Base-by-base conservation (phyloP, 805 yeast genomes). In the Candida dajiaensis region DNA sequence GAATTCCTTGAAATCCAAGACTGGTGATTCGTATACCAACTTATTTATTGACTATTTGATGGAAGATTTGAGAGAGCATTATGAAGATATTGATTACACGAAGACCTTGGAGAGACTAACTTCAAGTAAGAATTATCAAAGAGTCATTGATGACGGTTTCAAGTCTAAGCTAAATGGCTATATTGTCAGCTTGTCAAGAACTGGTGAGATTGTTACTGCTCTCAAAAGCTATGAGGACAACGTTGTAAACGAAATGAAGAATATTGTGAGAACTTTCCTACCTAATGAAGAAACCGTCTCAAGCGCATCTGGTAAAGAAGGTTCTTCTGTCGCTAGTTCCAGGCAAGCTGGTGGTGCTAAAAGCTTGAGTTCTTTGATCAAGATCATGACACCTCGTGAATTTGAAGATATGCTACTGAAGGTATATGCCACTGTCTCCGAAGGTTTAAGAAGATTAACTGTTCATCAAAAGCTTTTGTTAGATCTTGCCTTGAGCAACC, bases 391-490 rank as follows among this genome's bases (percentile, higher is more conserved):
- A 0, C 84, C 94, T 0, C 64, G 67, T 13, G 96, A 88, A 48
- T 89, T 89, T 59, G 88, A 85, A 56, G 69, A 66, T 2, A 83
- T 89, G 87, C 62, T 88, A 38, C 63, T 73, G 2, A 69, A 68
- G 25, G 81, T 82, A 4, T 87, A 77, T 53, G 66, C 86, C 0
- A 74, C 78, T 19, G 70, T 85, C 3, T 78, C 89, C 0, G 95
- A 85, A 57, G 81, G 88, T 18, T 68, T 89, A 22, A 70, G 92
- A 51, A 74, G 96, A 48, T 68, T 90, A 26, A 79, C 87, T 1
- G 68, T 78, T 9, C 96, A 89, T 48, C 95, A 89, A 59, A 89
- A 89, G 62, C 56, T 87, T 5, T 64, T 92, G 25, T 70, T 94
- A 13, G 94, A 88, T 53, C 60, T 85, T 44, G 81, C 95, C 0